A percentile compares a stretch with the other conserved stretches of the same genome.
These are phyloP conservation scores for Fusarium torulosum DNA, from an alignment of 2,329 filamentous ascomycete species.

Conservation along the genomic window DNA sequence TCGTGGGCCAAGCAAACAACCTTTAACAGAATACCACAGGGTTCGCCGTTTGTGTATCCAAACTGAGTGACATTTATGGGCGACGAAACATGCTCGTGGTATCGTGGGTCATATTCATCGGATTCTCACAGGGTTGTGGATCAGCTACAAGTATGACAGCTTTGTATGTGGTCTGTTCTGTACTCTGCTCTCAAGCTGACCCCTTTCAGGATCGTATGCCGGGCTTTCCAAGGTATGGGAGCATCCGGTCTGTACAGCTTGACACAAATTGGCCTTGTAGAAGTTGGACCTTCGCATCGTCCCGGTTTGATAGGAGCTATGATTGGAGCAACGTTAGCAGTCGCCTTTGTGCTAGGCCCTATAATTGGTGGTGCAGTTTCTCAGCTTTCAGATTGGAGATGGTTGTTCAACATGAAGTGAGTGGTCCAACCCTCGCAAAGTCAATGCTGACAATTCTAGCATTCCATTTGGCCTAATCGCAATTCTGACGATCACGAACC, in stretches of 20 bases:
- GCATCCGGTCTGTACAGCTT: slow-evolving; percentile 72
- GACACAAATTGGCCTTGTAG: slow-evolving; percentile 68
- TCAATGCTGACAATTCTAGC: slow-evolving; percentile 50
- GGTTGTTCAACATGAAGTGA: slow-evolving; percentile 73
- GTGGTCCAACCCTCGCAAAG: slow-evolving; percentile 28
- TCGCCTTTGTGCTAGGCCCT: slow-evolving; percentile 70
- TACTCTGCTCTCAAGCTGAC: slow-evolving; percentile 35
- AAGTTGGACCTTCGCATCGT: slow-evolving; percentile 65
- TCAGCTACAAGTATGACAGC: slow-evolving; percentile 63
- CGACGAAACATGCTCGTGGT: slow-evolving; percentile 62
- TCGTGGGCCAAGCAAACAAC: background rate
- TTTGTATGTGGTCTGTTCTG: slow-evolving; percentile 56
- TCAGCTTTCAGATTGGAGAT: slow-evolving; percentile 66
- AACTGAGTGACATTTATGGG: slow-evolving; percentile 71
- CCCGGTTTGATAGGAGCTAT: slow-evolving; percentile 67
- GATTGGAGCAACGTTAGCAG: slow-evolving; percentile 67
- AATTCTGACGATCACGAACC: slow-evolving; percentile 61
- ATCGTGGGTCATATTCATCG: slow-evolving; percentile 67
- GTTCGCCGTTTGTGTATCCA: slow-evolving; percentile 70
- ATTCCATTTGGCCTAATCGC: slow-evolving; percentile 63
- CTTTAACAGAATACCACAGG: slow-evolving; percentile 52
- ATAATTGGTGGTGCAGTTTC: slow-evolving; percentile 69
- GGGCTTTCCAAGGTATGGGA: slow-evolving; percentile 71
- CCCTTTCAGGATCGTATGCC: slow-evolving; percentile 64
- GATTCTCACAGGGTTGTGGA: slow-evolving; percentile 67